phyloP scores from a whole-genome alignment of 805 yeast species.

The Wickerhamomyces queroliae region DNA sequence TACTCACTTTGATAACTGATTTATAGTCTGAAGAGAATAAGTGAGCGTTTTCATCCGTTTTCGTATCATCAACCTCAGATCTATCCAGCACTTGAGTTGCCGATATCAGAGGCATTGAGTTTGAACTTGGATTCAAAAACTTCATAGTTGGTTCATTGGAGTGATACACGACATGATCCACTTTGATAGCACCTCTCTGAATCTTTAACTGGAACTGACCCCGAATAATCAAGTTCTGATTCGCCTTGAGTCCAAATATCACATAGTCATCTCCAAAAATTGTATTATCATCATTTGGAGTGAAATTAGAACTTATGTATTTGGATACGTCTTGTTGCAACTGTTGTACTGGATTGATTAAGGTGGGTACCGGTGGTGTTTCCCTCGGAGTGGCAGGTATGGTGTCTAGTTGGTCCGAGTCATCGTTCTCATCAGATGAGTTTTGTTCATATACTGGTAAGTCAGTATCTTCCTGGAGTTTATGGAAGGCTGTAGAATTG shows the following conservation, averaged over 20 bases:
- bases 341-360: background rate
- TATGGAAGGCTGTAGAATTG: conserved; percentile 16
- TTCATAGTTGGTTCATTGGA: conserved; percentile 22
- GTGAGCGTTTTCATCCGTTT: conserved; percentile 30
- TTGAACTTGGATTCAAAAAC: conserved; percentile 29
- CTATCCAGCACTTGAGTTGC: conserved; percentile 34
- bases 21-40: conserved; percentile 33
- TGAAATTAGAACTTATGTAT: conserved; percentile 30
- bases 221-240: conserved; percentile 36
- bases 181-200: conserved; percentile 39
- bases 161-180: conserved; percentile 35
- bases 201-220: conserved; percentile 42
- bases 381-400: background rate
- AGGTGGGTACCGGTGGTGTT: background rate
- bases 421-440: conserved; percentile 4
- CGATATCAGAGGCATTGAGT: conserved; percentile 37
- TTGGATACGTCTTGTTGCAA: conserved; percentile 8
- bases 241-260: conserved; percentile 35
- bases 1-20: conserved; percentile 34
- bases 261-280: conserved; percentile 27
- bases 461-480: conserved; percentile 2
- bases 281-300: conserved; percentile 32
- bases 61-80: conserved; percentile 21
- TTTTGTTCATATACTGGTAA: conserved; percentile 4
- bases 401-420: background rate